Evolutionary conservation across 192 early-diverging fungal genomes (phyloP).

Genomic region (Backusella tuberculispora): DNA sequence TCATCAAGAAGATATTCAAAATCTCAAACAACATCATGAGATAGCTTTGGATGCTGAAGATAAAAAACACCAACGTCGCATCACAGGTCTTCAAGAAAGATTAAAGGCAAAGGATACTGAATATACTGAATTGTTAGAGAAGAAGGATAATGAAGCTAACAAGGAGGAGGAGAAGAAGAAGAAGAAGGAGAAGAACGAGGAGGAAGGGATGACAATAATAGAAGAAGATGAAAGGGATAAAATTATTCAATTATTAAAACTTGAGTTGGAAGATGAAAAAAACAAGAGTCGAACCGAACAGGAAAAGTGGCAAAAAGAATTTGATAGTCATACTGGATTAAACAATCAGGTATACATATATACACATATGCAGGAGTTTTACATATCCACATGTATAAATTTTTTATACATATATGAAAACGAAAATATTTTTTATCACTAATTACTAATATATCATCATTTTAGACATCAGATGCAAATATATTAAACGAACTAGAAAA

Average conservation of each 20-base stretch:
- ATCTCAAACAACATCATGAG: slow-evolving; percentile 3
- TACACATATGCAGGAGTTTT: neutral
- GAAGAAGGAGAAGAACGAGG: neutral
- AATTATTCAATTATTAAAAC: neutral
- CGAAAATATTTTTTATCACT: neutral
- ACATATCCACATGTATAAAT: no score
- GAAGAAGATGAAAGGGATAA: neutral
- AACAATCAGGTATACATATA: neutral
- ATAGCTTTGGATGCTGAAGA: slow-evolving; percentile 10
- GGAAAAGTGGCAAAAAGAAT: slow-evolving; percentile 4
- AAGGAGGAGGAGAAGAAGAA: neutral
- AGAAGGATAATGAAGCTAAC: slow-evolving; percentile 1
- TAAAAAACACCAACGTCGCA: slow-evolving; percentile 15
- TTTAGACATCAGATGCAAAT: neutral
- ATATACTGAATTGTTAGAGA: slow-evolving; percentile 3
- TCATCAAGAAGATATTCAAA: slow-evolving; percentile 11
- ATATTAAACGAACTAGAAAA: slow-evolving; percentile 2
- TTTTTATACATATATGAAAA: neutral
- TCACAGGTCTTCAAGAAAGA: slow-evolving; percentile 19
- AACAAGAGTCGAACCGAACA: neutral
- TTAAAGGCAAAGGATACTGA: slow-evolving; percentile 21
- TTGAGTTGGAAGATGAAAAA: slow-evolving; percentile 10
- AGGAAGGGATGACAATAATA: neutral
- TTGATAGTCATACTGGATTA: neutral
- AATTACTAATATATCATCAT: neutral